These are phyloP conservation scores for Penicillium sp. DNA, from an alignment of 2,329 filamentous ascomycete species.

Conservation along the genomic window DNA sequence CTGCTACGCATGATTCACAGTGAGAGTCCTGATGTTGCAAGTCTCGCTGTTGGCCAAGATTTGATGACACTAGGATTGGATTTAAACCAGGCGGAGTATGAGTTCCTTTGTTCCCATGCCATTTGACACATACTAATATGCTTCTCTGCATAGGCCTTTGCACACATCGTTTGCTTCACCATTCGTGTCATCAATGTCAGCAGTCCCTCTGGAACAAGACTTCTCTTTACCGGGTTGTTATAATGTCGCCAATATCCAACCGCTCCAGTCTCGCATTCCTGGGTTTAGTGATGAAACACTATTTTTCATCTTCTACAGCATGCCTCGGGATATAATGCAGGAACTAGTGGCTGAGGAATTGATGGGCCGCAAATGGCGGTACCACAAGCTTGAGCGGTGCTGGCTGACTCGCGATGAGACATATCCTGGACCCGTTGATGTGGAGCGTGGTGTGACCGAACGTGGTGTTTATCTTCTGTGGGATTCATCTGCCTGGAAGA, in stretches of 20 bases:
- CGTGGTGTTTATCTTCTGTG: conserved; percentile 46
- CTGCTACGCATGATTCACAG: conserved; percentile 51
- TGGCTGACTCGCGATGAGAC: conserved; percentile 45
- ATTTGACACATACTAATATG: conserved; percentile 15
- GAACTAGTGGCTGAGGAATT: conserved; percentile 58
- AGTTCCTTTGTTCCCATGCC: not conserved
- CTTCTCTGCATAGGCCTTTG: conserved; percentile 41
- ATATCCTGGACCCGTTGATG: conserved; percentile 41
- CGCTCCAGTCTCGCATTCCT: conserved; percentile 49
- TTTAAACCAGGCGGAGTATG: conserved; percentile 54
- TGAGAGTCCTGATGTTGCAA: conserved; percentile 46
- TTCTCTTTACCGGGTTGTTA: conserved; percentile 57
- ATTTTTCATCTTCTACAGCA: conserved; percentile 62
- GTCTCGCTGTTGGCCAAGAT: conserved; percentile 55
- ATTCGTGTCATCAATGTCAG: conserved; percentile 50
- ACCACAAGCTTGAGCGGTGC: conserved; percentile 45
- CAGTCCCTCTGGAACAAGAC: conserved; percentile 54
- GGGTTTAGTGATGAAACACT: conserved; percentile 57
- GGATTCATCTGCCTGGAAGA: conserved; percentile 44
- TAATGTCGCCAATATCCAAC: conserved; percentile 57
- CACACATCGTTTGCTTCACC: conserved; percentile 57
- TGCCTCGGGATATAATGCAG: conserved; percentile 57
- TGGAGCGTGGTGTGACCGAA: conserved; percentile 42
- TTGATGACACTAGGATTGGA: conserved; percentile 56
- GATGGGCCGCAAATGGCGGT: conserved; percentile 46